phyloP scores from a whole-genome alignment of 2,329 filamentous ascomycete genomes.

The Alternaria arbusti region DNA sequence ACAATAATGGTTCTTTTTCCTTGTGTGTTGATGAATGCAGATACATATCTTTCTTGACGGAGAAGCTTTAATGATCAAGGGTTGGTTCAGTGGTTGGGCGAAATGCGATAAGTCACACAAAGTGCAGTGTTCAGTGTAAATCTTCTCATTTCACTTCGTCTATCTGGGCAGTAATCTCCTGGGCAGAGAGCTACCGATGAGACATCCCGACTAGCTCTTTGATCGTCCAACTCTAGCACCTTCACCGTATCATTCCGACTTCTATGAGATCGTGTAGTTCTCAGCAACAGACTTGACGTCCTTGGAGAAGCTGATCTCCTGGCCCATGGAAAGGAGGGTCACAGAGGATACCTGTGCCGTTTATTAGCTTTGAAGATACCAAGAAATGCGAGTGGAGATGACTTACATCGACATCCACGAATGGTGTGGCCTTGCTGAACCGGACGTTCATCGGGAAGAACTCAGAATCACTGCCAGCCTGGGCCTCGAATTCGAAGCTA shows the following conservation, averaged over 20 bases:
- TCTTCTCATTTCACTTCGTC: neutral
- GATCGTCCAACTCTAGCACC: neutral
- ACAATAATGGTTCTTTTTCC: neutral
- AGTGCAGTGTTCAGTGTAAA: neutral
- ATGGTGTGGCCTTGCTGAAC: slow-evolving; percentile 86
- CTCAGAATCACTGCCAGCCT: slow-evolving; percentile 84
- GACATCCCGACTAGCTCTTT: neutral
- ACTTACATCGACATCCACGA: slow-evolving; percentile 92
- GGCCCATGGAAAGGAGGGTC: slow-evolving; percentile 73
- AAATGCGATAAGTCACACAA: neutral
- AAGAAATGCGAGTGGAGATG: no score
- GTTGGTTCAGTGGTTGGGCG: neutral
- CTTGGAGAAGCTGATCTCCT: slow-evolving; percentile 83
- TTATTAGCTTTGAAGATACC: slow-evolving; percentile 29
- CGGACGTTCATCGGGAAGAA: slow-evolving; percentile 97
- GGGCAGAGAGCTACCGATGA: no score
- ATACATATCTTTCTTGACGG: neutral
- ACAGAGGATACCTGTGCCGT: slow-evolving; percentile 68
- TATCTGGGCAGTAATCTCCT: neutral
- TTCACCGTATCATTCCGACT: neutral
- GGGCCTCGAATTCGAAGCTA: slow-evolving; percentile 93
- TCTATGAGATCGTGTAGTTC: slow-evolving; percentile 75
- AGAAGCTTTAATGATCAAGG: neutral
- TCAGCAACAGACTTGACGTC: slow-evolving; percentile 80
- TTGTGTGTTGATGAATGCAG: neutral